Conservation (phyloP, 2,329 filamentous ascomycete species). For the Diplodia scrobiculata region DNA sequence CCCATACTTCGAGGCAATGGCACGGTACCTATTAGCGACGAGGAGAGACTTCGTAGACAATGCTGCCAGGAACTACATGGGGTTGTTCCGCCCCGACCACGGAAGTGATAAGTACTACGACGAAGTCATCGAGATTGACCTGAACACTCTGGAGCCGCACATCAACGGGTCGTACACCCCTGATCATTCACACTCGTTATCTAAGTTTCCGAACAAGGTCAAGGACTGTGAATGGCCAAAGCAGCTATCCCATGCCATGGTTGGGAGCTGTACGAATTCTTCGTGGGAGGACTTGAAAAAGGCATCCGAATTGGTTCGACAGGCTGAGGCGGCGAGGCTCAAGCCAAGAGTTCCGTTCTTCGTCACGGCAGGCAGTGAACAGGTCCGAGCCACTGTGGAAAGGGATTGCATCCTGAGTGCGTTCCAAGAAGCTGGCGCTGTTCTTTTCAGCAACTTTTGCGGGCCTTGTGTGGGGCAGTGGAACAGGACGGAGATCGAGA, state of each 20-base stretch:
- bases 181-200: constrained; percentile 42
- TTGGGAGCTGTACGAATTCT: constrained; percentile 45
- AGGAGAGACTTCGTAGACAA: constrained; percentile 36
- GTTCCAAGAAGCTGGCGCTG: constrained; percentile 39
- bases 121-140: constrained; percentile 43
- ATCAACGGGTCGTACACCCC: constrained; percentile 45
- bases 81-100: constrained; percentile 37
- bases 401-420: constrained; percentile 37
- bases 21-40: constrained; percentile 40
- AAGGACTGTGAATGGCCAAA: constrained; percentile 39
- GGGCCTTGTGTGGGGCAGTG: constrained; percentile 45
- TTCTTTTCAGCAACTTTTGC: constrained; percentile 42
- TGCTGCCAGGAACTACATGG: constrained; percentile 33
- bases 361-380: constrained; percentile 43
- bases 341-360: constrained; percentile 40
- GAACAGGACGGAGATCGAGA: constrained; percentile 41
- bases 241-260: constrained; percentile 38
- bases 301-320: constrained; percentile 37
- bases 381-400: constrained; percentile 41
- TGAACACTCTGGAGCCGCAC: constrained; percentile 41
- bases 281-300: constrained; percentile 45
- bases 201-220: constrained; percentile 37
- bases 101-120: constrained; percentile 42
- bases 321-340: constrained; percentile 40
- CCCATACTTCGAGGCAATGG: constrained; percentile 42